A percentile compares a stretch with the other conserved stretches of the same genome.
Conservation (phyloP, 345 rosid species). For the Eucalyptus cloeziana region DNA sequence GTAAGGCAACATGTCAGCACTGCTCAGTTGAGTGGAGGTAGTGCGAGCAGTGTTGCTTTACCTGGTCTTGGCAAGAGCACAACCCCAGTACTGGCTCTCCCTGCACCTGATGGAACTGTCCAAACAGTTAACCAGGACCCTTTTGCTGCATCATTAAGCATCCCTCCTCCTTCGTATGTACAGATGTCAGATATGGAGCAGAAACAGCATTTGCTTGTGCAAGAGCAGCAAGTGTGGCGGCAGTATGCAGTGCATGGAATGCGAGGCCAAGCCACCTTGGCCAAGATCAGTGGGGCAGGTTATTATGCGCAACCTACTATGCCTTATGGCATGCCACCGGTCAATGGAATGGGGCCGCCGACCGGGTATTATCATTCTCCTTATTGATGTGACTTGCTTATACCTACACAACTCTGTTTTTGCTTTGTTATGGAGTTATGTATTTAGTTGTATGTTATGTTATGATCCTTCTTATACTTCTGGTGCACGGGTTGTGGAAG, state of each 20-base stretch:
- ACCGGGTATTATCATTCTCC: constrained; percentile 38
- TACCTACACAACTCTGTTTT: neutral
- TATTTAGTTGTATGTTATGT: neutral
- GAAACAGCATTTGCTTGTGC: constrained; percentile 57
- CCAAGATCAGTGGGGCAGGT: constrained; percentile 23
- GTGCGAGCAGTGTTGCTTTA: constrained; percentile 71
- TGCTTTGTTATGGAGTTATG: neutral
- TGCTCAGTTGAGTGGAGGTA: constrained; percentile 64
- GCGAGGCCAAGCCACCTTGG: constrained; percentile 57
- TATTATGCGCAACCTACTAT: constrained; percentile 22
- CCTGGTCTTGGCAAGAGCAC: constrained; percentile 35
- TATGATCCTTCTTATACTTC: neutral
- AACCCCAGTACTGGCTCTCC: constrained; percentile 57
- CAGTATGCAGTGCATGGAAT: constrained; percentile 58
- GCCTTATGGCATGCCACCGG: constrained; percentile 52
- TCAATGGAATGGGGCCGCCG: constrained; percentile 25
- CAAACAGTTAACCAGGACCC: constrained; percentile 52
- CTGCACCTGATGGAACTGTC: constrained; percentile 73
- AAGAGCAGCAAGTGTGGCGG: constrained; percentile 61
- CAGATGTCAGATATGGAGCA: constrained; percentile 79
- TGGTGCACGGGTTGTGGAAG: neutral
- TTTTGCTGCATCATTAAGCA: constrained; percentile 44
- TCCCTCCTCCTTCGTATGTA: constrained; percentile 73
- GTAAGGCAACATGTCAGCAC: constrained; percentile 80
- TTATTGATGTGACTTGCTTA: constrained; percentile 16